phyloP scores from a whole-genome alignment of 257 asterid species.

The Linderniella brevidens region DNA sequence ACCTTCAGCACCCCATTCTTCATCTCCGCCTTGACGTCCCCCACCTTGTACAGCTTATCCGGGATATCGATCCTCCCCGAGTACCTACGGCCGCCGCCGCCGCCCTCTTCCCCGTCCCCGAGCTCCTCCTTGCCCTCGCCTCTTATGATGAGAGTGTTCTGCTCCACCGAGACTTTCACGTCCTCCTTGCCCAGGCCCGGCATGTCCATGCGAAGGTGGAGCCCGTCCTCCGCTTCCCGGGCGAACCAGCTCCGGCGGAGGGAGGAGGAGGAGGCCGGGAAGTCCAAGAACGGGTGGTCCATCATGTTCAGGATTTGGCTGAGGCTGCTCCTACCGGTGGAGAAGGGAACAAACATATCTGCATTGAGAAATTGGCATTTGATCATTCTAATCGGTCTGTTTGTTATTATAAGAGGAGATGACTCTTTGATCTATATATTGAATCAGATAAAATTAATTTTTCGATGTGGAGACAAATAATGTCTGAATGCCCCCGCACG shows the following conservation, averaged over 20 bases:
- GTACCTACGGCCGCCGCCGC: slow-evolving; percentile 29
- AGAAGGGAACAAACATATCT: slow-evolving; percentile 51
- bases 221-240: slow-evolving; percentile 27
- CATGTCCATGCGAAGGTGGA: slow-evolving; percentile 40
- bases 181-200: slow-evolving; percentile 51
- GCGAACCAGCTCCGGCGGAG: slow-evolving; percentile 37
- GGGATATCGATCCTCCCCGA: slow-evolving; percentile 42
- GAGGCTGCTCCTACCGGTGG: slow-evolving; percentile 42
- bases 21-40: slow-evolving; percentile 46
- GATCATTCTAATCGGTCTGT: too few relatives aligned
- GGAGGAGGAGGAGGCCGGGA: slow-evolving; percentile 16
- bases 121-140: slow-evolving; percentile 34
- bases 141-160: slow-evolving; percentile 29
- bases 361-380: too few relatives aligned
- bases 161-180: slow-evolving; percentile 37
- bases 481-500: too few relatives aligned
- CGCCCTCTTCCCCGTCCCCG: slow-evolving; percentile 22
- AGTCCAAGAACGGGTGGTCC: slow-evolving; percentile 46
- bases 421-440: too few relatives aligned
- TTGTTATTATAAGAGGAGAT: too few relatives aligned
- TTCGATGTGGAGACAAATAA: too few relatives aligned
- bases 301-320: slow-evolving; percentile 54
- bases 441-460: too few relatives aligned
- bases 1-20: slow-evolving; percentile 44
- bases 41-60: slow-evolving; percentile 29